phyloP scores from a whole-genome alignment of 768 basidiomycete genomes.

The Suillus fuscotomentosus region DNA sequence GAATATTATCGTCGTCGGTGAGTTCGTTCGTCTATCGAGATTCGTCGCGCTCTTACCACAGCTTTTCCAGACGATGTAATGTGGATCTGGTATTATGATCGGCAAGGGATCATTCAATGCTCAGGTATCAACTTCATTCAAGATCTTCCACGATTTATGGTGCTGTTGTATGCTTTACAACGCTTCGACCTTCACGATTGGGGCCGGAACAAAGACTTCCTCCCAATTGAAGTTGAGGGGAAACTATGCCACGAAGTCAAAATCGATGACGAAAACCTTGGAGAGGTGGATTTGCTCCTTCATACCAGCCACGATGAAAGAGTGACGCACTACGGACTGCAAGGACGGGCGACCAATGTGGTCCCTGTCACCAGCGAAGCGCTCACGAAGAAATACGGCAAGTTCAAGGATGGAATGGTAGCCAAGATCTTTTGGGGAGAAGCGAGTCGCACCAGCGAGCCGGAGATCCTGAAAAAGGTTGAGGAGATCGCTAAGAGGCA shows the following conservation, averaged over 20 bases:
- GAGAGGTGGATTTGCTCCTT: neutral
- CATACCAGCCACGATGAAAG: neutral
- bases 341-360: slow-evolving; percentile 1
- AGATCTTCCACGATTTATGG: neutral
- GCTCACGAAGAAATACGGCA: neutral
- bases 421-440: neutral
- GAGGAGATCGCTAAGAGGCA: neutral
- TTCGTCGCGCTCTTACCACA: neutral
- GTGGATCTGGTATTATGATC: slow-evolving; percentile 5
- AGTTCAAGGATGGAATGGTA: neutral
- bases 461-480: neutral
- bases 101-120: neutral
- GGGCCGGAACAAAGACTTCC: neutral
- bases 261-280: neutral
- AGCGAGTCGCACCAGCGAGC: neutral
- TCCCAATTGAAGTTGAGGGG: neutral
- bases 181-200: neutral
- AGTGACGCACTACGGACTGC: neutral
- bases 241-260: neutral
- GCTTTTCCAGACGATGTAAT: neutral
- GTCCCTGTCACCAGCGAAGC: neutral
- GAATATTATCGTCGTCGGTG: neutral
- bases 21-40: neutral
- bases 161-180: neutral
- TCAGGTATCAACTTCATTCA: neutral